A percentile compares a stretch with the other conserved stretches of the same genome.
Conservation (phyloP, 345 rosid genomes). For the Salix arbutifolia region DNA sequence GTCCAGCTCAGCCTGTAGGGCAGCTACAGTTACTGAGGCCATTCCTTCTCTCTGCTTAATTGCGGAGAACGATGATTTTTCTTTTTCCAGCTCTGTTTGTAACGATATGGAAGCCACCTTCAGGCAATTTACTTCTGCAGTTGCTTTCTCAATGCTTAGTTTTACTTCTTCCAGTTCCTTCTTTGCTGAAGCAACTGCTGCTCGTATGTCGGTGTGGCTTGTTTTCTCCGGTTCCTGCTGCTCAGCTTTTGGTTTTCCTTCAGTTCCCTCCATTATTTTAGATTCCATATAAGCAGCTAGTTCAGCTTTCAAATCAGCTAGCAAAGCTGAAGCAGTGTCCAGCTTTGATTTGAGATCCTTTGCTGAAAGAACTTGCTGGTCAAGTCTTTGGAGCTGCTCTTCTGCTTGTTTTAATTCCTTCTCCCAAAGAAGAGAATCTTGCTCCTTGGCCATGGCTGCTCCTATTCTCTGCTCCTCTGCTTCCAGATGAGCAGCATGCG, state of each 20-base stretch:
- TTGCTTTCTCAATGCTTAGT: constrained; percentile 69
- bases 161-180: constrained; percentile 84
- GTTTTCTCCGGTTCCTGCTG: constrained; percentile 33
- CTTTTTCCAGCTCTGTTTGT: constrained; percentile 60
- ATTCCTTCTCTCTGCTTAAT: constrained; percentile 81
- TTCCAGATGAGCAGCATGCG: constrained; percentile 88
- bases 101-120: constrained; percentile 63
- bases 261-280: constrained; percentile 40
- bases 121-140: constrained; percentile 60
- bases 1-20: constrained; percentile 74
- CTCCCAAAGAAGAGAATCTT: constrained; percentile 78
- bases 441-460: constrained; percentile 76
- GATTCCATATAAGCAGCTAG: constrained; percentile 69
- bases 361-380: constrained; percentile 60
- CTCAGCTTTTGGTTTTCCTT: constrained; percentile 19
- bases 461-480: constrained; percentile 89
- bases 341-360: constrained; percentile 71
- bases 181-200: constrained; percentile 63
- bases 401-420: constrained; percentile 79
- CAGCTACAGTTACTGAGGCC: constrained; percentile 72
- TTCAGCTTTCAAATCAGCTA: constrained; percentile 75
- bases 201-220: constrained; percentile 48
- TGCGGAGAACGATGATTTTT: constrained; percentile 50
- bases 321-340: constrained; percentile 60
- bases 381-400: constrained; percentile 68